phyloP scores from a whole-genome alignment of 495 filamentous ascomycete species.

The Hypomontagnella monticulosa region DNA sequence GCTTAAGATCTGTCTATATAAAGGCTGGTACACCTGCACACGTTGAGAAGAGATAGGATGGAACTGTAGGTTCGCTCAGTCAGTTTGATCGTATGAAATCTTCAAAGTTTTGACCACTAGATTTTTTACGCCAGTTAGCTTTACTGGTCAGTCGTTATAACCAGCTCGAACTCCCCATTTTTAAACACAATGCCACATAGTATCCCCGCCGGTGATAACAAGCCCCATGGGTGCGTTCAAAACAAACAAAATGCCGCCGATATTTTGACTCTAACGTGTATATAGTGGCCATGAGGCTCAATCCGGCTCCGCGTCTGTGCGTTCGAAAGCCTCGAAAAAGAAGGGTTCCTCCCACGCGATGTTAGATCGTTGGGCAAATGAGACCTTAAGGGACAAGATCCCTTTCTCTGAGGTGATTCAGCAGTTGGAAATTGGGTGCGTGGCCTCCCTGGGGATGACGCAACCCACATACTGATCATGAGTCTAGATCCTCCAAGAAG shows the following conservation, averaged over 20 bases:
- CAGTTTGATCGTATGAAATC: conserved; percentile 20
- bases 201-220: conserved; percentile 27
- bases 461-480: conserved; percentile 24
- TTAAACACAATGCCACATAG: conserved; percentile 41
- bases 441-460: conserved; percentile 1
- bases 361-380: conserved; percentile 50
- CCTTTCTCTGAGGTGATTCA: conserved; percentile 52
- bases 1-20: conserved; percentile 28
- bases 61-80: conserved; percentile 23
- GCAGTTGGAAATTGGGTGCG: conserved; percentile 35
- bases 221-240: conserved; percentile 38
- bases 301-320: conserved; percentile 4
- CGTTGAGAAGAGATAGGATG: not conserved
- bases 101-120: not conserved
- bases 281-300: conserved; percentile 23
- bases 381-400: conserved; percentile 50
- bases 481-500: conserved; percentile 28
- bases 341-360: conserved; percentile 37
- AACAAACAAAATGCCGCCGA: conserved; percentile 5
- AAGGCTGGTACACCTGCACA: not conserved
- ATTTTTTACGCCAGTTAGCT: not conserved
- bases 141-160: conserved; percentile 4
- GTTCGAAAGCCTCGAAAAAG: conserved; percentile 13
- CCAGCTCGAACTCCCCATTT: not conserved
- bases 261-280: conserved; percentile 25